These are phyloP conservation scores for Penicillium sp. DNA, from an alignment of 2,329 filamentous ascomycete species.

Conservation along the genomic window DNA sequence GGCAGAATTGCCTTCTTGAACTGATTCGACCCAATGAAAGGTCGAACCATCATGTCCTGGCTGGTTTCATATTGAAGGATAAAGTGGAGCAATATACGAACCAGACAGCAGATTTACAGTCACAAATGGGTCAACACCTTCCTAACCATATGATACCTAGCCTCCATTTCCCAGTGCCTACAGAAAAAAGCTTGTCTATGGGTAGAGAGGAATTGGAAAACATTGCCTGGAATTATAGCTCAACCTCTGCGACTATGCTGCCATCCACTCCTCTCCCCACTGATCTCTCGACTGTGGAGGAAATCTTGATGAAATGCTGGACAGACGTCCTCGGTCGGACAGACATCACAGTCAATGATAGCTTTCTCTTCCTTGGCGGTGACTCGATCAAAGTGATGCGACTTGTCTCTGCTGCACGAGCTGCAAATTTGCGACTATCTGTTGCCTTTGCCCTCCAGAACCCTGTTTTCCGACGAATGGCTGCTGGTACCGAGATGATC, in stretches of 20 bases:
- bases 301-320: background rate
- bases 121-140: background rate
- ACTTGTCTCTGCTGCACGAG: background rate
- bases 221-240: background rate
- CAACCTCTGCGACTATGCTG: too few species aligned
- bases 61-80: background rate
- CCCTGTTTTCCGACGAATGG: background rate
- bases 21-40: background rate
- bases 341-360: background rate
- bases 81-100: too few species aligned
- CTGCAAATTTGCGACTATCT: background rate
- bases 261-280: background rate
- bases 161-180: background rate
- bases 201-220: background rate
- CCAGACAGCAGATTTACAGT: background rate
- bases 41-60: background rate
- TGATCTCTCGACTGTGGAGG: background rate
- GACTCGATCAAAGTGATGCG: constrained; percentile 4
- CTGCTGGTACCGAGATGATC: background rate
- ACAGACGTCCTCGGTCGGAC: background rate
- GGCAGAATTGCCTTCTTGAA: background rate
- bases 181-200: background rate
- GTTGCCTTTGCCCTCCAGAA: background rate
- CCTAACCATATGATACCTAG: background rate
- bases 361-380: constrained; percentile 2